These are phyloP conservation scores for Colletotrichum costaricense DNA, from an alignment of 2,329 filamentous ascomycete species.

Conservation along the genomic window DNA sequence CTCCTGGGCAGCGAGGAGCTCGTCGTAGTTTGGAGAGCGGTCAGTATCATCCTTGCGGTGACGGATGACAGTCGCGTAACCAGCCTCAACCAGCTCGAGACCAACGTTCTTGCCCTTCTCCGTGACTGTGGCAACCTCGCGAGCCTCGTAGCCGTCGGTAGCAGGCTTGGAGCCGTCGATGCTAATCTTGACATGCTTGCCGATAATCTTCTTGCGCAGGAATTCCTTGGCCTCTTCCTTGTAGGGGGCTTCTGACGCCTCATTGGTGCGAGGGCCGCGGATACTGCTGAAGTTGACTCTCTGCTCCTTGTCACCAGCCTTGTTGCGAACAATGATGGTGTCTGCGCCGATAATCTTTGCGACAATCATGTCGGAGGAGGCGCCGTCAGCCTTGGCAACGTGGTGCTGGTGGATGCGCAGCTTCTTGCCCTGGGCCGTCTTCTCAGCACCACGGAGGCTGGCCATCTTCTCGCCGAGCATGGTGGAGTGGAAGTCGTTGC, in stretches of 20 bases:
- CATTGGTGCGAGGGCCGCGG: slow-evolving; percentile 88
- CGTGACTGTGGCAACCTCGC: slow-evolving; percentile 91
- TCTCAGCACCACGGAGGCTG: slow-evolving; percentile 85
- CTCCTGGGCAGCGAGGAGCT: slow-evolving; percentile 83
- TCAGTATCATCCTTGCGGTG: slow-evolving; percentile 96
- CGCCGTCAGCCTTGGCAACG: slow-evolving; percentile 74
- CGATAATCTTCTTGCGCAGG: slow-evolving; percentile 91
- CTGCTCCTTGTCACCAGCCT: slow-evolving; percentile 83
- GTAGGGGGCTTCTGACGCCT: slow-evolving; percentile 89
- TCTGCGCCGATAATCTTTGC: slow-evolving; percentile 89
- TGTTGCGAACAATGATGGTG: slow-evolving; percentile 87
- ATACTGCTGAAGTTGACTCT: slow-evolving; percentile 93
- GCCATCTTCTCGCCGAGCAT: slow-evolving; percentile 92
- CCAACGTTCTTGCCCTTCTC: slow-evolving; percentile 89
- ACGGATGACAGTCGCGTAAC: slow-evolving; percentile 92
- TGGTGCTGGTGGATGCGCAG: slow-evolving; percentile 85
- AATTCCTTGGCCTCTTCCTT: slow-evolving; percentile 96
- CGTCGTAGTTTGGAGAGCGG: slow-evolving; percentile 93
- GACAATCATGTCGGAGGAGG: slow-evolving; percentile 79
- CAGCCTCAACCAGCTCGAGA: slow-evolving; percentile 86
- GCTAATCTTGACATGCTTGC: slow-evolving; percentile 91
- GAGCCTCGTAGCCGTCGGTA: slow-evolving; percentile 90
- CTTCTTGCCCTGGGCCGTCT: slow-evolving; percentile 80
- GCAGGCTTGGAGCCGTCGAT: slow-evolving; percentile 93
- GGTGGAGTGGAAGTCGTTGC: slow-evolving; percentile 95